phyloP scores from a whole-genome alignment of 192 early-diverging fungal species.

The Umbelopsis vinacea region DNA sequence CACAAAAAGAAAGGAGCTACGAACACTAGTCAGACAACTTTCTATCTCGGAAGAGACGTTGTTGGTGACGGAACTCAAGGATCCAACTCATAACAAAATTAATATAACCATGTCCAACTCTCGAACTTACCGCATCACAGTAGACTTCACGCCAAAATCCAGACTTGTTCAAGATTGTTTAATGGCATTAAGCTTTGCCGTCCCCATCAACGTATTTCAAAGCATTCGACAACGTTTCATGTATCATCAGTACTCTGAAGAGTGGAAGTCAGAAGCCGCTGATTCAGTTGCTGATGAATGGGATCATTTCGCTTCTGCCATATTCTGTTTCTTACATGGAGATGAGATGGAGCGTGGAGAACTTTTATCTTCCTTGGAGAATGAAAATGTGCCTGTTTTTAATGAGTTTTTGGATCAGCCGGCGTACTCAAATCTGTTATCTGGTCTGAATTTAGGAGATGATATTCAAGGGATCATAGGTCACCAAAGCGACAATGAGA shows the following conservation, averaged over 20 bases:
- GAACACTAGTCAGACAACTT: slow-evolving; percentile 5
- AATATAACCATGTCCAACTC: neutral
- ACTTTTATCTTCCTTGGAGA: neutral
- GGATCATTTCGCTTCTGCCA: slow-evolving; percentile 7
- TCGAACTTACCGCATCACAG: slow-evolving; percentile 2
- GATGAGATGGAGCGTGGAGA: neutral
- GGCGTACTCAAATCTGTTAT: neutral
- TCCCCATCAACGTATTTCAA: slow-evolving; percentile 14
- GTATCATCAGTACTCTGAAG: neutral
- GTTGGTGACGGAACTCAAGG: neutral
- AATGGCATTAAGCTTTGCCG: neutral
- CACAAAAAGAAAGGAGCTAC: neutral
- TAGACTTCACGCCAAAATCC: slow-evolving; percentile 8
- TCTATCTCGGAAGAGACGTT: slow-evolving; percentile 1
- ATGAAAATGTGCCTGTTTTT: neutral
- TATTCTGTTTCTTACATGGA: neutral
- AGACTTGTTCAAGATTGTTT: slow-evolving; percentile 8
- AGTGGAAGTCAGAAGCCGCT: too few relatives aligned
- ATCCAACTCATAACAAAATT: neutral
- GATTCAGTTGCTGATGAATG: neutral
- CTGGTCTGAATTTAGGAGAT: neutral
- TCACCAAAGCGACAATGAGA: neutral
- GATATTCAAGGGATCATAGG: neutral
- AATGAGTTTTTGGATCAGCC: neutral
- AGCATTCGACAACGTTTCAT: slow-evolving; percentile 8